phyloP scores from a whole-genome alignment of 768 basidiomycete species.

The Serendipita sp. region DNA sequence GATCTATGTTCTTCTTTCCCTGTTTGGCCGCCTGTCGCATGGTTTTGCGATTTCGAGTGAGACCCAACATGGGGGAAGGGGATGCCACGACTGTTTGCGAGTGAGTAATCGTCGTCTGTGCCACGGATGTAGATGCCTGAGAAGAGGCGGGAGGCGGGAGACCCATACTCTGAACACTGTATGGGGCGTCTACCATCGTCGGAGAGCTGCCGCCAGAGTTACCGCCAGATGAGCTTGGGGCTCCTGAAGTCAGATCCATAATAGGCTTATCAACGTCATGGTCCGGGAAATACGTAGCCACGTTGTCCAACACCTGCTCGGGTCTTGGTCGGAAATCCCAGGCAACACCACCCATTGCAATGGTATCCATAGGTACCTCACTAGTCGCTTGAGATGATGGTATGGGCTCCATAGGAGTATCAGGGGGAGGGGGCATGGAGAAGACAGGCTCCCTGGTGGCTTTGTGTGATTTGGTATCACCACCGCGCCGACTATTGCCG shows the following conservation, averaged over 20 bases:
- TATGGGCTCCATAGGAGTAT: neutral
- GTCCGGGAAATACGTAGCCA: conserved; percentile 90
- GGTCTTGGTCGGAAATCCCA: conserved; percentile 86
- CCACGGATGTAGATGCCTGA: conserved; percentile 11
- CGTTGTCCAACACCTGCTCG: conserved; percentile 81
- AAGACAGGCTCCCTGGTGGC: conserved; percentile 11
- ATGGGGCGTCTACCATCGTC: conserved; percentile 36
- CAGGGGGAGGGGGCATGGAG: conserved; percentile 8
- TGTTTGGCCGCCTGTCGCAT: conserved; percentile 87
- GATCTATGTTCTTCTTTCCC: conserved; percentile 59
- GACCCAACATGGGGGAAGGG: conserved; percentile 18
- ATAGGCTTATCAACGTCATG: conserved; percentile 94
- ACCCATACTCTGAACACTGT: neutral
- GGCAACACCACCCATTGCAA: conserved; percentile 50
- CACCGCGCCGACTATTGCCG: conserved; percentile 29
- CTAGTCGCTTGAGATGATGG: neutral
- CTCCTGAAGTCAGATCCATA: conserved; percentile 48
- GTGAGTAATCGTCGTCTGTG: conserved; percentile 24
- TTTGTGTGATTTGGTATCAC: conserved; percentile 9
- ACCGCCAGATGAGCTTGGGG: neutral
- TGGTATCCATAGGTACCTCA: conserved; percentile 26
- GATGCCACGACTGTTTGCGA: conserved; percentile 6
- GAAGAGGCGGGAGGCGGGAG: neutral
- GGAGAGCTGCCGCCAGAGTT: conserved; percentile 61
- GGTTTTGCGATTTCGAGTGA: conserved; percentile 49